phyloP scores from a whole-genome alignment of 2,329 filamentous ascomycete species.

The Diaporthe longicolla region DNA sequence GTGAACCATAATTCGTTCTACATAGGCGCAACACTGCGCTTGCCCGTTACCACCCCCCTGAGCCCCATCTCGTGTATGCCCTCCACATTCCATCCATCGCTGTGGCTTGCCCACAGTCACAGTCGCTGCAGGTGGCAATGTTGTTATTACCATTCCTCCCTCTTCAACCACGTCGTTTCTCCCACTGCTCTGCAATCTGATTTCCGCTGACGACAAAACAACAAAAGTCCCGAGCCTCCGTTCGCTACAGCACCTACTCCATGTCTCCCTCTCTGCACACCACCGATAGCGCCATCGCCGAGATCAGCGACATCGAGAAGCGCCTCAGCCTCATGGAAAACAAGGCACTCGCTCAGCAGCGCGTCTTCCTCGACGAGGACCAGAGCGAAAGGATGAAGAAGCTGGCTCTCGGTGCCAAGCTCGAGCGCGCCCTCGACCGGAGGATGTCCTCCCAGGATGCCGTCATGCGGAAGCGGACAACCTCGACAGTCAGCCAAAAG shows the following conservation, averaged over 20 bases:
- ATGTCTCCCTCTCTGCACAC: conserved; percentile 71
- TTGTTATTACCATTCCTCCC: neutral
- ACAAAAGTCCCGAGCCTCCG: conserved; percentile 65
- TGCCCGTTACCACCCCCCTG: conserved; percentile 16
- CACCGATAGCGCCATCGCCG: conserved; percentile 68
- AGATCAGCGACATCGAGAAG: conserved; percentile 79
- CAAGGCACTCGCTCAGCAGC: conserved; percentile 85
- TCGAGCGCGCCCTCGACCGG: conserved; percentile 87
- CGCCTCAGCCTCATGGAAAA: conserved; percentile 91
- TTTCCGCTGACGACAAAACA: conserved; percentile 30
- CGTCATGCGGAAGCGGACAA: conserved; percentile 75
- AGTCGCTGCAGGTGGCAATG: neutral
- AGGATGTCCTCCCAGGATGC: conserved; percentile 93
- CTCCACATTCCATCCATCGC: neutral
- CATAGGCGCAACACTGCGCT: conserved; percentile 22
- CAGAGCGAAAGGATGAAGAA: conserved; percentile 88
- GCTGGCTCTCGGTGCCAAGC: conserved; percentile 89
- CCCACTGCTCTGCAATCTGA: neutral
- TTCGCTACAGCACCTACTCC: conserved; percentile 73
- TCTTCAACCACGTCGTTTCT: neutral
- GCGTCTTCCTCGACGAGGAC: conserved; percentile 82
- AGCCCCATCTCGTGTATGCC: conserved; percentile 27
- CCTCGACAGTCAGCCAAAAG: conserved; percentile 49
- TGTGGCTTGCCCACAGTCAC: neutral
- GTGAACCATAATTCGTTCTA: conserved; percentile 15